Conservation (phyloP, 441 rosid species). For the Pelargonium fulgidum region DNA sequence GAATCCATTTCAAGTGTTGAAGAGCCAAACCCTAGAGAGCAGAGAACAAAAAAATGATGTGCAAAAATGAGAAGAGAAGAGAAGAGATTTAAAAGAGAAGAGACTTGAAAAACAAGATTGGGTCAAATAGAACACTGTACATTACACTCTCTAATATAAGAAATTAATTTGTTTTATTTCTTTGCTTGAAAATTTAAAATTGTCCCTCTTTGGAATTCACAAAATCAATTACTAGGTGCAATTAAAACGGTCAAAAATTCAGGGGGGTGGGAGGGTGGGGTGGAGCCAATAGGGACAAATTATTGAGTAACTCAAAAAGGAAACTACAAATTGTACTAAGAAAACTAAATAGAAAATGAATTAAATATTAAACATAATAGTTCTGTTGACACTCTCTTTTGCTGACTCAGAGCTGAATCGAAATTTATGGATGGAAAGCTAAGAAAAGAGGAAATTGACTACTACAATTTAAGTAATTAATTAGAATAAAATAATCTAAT, state of each 20-base stretch:
- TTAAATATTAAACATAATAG: no score
- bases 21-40: slow-evolving; percentile 15
- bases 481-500: no score
- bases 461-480: no score
- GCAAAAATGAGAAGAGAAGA: background rate
- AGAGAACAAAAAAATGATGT: background rate
- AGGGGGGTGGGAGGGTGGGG: background rate
- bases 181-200: no score
- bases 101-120: background rate
- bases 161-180: no score
- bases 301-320: background rate
- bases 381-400: no score
- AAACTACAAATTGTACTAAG: no score
- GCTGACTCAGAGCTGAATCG: no score
- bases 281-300: background rate
- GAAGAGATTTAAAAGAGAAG: background rate
- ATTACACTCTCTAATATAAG: background rate
- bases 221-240: background rate
- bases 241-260: background rate
- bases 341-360: no score
- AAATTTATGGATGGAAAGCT: no score
- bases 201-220: background rate
- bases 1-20: slow-evolving; percentile 9
- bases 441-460: no score
- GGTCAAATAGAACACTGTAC: background rate